Evolutionary conservation across 305 asterid species (phyloP).

Genomic region (Coffea humblotiana): DNA sequence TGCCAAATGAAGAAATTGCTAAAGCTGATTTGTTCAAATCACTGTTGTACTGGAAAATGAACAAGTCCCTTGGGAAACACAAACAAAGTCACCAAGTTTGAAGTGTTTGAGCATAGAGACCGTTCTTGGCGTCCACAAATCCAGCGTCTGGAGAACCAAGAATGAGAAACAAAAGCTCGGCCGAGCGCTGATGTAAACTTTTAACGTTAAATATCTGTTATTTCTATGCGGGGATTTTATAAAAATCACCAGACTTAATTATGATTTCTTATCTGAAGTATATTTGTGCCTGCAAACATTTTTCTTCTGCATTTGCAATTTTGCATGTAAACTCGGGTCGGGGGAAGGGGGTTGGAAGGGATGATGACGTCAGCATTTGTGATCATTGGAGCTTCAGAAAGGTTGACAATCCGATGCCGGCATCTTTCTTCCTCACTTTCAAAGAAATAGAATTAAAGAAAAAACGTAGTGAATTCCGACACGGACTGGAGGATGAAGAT

Average conservation of each 20-base stretch:
- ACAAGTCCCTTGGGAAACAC: constrained; percentile 33
- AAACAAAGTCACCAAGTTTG: constrained; percentile 13
- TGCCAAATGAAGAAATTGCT: constrained; percentile 27
- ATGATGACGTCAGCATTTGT: not conserved
- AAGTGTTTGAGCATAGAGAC: constrained; percentile 40
- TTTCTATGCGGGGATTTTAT: not conserved
- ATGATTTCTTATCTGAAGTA: not conserved
- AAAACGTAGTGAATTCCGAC: constrained; percentile 6
- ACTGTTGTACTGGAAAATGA: constrained; percentile 22
- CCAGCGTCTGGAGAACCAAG: constrained; percentile 31
- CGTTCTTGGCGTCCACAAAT: constrained; percentile 51
- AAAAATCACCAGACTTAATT: not conserved
- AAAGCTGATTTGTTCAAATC: not conserved
- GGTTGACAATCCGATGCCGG: not conserved
- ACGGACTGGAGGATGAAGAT: not conserved
- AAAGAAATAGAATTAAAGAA: not conserved
- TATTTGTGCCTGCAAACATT: not conserved
- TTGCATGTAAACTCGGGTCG: no score
- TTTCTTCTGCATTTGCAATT: not conserved
- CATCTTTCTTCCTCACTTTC: not conserved
- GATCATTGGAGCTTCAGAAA: constrained; percentile 4
- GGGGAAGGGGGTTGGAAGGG: not conserved
- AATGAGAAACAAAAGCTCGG: constrained; percentile 52
- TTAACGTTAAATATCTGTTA: not conserved
- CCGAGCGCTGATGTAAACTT: constrained; percentile 45